Percentiles rank a stretch among this genome's conserved stretches.
Conservation (phyloP, 2,329 filamentous ascomycete genomes). For the Pseudonectria buxi region DNA sequence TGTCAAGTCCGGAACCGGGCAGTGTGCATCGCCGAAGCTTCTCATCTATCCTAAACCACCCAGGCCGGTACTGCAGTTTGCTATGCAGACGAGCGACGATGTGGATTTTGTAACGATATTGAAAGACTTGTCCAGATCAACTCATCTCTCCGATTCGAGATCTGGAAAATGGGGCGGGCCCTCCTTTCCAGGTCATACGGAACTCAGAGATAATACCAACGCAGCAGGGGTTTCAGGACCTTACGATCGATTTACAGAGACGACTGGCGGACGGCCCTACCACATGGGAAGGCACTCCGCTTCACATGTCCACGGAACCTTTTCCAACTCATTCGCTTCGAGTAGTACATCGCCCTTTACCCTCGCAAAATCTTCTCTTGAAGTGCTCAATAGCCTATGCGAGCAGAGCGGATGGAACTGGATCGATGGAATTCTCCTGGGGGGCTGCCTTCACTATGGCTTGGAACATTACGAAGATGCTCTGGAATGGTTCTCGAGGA, state of each 20-base stretch:
- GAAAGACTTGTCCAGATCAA: no score
- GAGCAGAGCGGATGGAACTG: conserved; percentile 78
- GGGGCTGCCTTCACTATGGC: conserved; percentile 87
- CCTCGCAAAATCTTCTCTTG: conserved; percentile 59
- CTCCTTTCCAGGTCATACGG: no score
- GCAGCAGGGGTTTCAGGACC: neutral
- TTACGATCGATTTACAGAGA: conserved; percentile 7
- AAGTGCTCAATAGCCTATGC: conserved; percentile 67
- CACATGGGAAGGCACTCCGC: conserved; percentile 6
- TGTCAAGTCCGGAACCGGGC: conserved; percentile 30
- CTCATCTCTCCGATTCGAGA: no score
- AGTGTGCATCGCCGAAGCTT: conserved; percentile 39
- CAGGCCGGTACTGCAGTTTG: conserved; percentile 19
- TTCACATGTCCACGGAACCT: conserved; percentile 7
- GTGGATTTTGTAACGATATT: no score
- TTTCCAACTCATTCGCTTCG: conserved; percentile 9
- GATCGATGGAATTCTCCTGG: conserved; percentile 87
- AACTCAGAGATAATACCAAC: neutral
- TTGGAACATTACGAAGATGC: conserved; percentile 77
- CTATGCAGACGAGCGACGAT: no score
- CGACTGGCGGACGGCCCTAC: conserved; percentile 8
- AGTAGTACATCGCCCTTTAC: conserved; percentile 35
- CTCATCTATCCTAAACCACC: conserved; percentile 50
- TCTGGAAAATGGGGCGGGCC: no score
- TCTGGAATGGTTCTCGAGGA: conserved; percentile 65